Base-by-base conservation (phyloP, 208 protist genomes). In the Trypanosoma avium region DNA sequence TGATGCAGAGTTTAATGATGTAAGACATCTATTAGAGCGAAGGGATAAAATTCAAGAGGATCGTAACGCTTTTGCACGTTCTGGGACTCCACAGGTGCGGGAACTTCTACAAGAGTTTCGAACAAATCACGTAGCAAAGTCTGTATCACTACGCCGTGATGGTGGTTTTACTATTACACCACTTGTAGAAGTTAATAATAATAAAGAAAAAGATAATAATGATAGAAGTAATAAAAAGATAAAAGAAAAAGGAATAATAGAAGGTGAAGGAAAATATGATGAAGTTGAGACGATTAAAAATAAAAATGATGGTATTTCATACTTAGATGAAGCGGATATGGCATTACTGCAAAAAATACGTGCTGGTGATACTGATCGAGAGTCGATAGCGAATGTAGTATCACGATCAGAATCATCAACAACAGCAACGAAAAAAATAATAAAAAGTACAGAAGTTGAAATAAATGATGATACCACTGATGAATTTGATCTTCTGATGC, bases 401-500 rank as follows among this genome's bases (percentile, higher is more conserved):
- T 15, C 36, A 42, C 36, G 12, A 42, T 15, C 7, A 42, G 12
- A 3, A 29, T 21, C 57, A 36, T 46, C 57, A 57, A 19, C 40
- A 21, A 24, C 21, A 57, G 15, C 60, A n/a, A n/a, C 43, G 19
- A 7, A 32, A 54, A 6, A 10, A 2, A 36, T 47, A 57, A 17
- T 8, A 4, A 17, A 52, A 19, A 65, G 17, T 29, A 48, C 10
- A 50, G 21, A 33, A 45, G 26, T n/a, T n/a, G n/a, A n/a, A n/a
- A n/a, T n/a, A n/a, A 27, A n/a, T 54, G 47, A 47, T 32, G 40
- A 71, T 42, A 66, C 27, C n/a, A 55, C 60, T 47, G 69, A 90
- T 52, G 88, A 92, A 57, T 94, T 94, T 63, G 88, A 94, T 50
- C 40, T 36, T 46, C 70, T 92, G 67, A 75, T 94, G 75, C 61